Base-by-base conservation (phyloP, 345 rosid genomes). In the Cardamine occulta region DNA sequence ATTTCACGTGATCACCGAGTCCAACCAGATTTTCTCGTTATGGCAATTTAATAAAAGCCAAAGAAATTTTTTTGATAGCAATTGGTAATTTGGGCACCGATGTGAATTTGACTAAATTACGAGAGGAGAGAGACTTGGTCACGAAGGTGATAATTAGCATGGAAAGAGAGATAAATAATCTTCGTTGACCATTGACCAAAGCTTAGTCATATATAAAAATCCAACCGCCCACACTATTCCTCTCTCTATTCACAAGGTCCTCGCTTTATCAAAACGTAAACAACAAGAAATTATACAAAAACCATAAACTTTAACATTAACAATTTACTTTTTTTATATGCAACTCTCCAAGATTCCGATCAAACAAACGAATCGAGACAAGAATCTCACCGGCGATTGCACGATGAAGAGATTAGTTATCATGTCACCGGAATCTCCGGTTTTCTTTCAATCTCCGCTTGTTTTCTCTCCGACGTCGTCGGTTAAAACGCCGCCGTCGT, bases 121-220 rank as follows among this genome's bases (percentile, higher is more conserved):
- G 64, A 63, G 80, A 44, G 47, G 23, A 69, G 72, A 63, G 66
- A 78, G 77, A 78, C 74, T 78, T 72, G 70, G 77, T 78, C 81
- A 52, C 42, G 63, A 66, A 72, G 55, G 40, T 70, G 68, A 72
- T 57, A 63, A 72, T 78, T 72, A 78, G 76, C 73, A 65, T 72
- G 81, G 8, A 28, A 19, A 65, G 73, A 77, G 21, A 72, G 47
- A 74, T 55, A 65, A 72, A 66, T 40, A 66, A 72, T 65, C 68
- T 45, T 66, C 81, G 74, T 78, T 78, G 81, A 78, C 81, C 81
- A 42, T 78, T 78, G 81, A 78, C 81, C 73, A 1, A 26, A 56
- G 0, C 72, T 57, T 39, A 68, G 77, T 72, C 81, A 49, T 65
- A 76, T 76, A 77, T 70, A 68, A 40, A 63, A 32, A 29, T 44